Evolutionary conservation across 805 yeast species (phyloP), one percentile per base, ranked within the genome.

Genomic region (Phaffomyces opuntiae): DNA sequence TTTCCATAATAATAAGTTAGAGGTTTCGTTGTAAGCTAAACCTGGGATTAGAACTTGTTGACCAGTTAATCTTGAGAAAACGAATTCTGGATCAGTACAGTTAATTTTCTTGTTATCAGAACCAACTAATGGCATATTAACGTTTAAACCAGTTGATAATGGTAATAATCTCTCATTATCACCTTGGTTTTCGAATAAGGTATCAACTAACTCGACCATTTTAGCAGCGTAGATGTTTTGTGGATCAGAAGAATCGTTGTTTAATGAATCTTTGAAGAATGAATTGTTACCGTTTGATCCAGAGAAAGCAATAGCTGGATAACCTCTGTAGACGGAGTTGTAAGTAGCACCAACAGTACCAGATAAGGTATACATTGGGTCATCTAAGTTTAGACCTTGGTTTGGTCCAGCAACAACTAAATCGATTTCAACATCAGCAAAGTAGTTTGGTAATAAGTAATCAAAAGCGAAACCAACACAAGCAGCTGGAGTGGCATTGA

Each of bases 401-500:
- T 75, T 75, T 43, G 78, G 78, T 52, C 80, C 80, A 46, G 73
- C 60, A 41, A 74, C 72, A 45, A 75, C 74, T 46, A 75, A 61
- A 58, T 75, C 80, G 52, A 73, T 61, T 19, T 72, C 55, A 41
- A 62, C 52, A 59, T 73, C 70, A 47, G 68, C 59, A 54, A 72
- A 73, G 59, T 61, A 64, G 41, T 56, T 65, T 49, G 80, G 80
- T 40, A 72, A 53, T 38, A 74, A 65, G 57, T 73, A 73, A 43
- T 71, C 71, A 45, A 74, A 60, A 25, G 69, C 79, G 52, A 73
- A 69, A 5, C 75, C 68, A 38, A 74, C 75, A 57, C 72, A 72
- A 13, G 77, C 67, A 39, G 78, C 75, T 48, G 81, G 81, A 16
- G 80, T 72, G 49, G 77, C 80, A 52, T 74, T 73, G 65, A 75